These are phyloP conservation scores for Gossypium schwendimanii DNA, from an alignment of 441 rosid genomes.

Conservation along the genomic window DNA sequence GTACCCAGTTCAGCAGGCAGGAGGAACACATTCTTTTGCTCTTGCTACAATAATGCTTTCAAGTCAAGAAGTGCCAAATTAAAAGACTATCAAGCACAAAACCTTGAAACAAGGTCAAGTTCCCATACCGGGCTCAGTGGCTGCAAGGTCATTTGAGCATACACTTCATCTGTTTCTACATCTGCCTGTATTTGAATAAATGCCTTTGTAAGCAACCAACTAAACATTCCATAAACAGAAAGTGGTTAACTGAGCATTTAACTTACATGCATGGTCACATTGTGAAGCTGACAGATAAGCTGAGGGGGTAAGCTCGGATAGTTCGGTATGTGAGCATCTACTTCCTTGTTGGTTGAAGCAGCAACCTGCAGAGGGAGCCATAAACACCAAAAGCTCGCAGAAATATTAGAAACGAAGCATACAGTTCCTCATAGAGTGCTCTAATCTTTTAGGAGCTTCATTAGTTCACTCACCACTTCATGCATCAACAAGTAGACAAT, in stretches of 20 bases:
- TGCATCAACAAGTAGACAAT: not conserved
- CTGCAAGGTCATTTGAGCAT: conserved; percentile 74
- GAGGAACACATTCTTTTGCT: conserved; percentile 57
- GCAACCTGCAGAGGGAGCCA: conserved; percentile 52
- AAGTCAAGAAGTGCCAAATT: conserved; percentile 6
- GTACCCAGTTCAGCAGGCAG: conserved; percentile 52
- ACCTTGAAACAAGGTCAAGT: conserved; percentile 1
- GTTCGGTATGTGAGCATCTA: conserved; percentile 85
- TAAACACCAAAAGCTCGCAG: not conserved
- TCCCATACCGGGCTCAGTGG: conserved; percentile 54
- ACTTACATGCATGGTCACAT: conserved; percentile 91
- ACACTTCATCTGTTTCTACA: conserved; percentile 57
- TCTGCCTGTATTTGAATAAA: conserved; percentile 43
- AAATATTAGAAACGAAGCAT: not conserved
- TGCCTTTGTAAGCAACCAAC: conserved; percentile 19
- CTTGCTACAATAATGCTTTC: conserved; percentile 38
- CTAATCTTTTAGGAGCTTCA: not conserved
- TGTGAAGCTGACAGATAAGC: conserved; percentile 91
- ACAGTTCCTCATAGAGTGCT: not conserved
- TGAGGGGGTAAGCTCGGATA: conserved; percentile 86
- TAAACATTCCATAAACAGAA: not conserved
- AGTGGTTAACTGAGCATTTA: conserved; percentile 13
- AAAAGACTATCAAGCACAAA: not conserved
- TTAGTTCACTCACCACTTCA: not conserved
- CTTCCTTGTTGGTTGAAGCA: conserved; percentile 85